Base-by-base conservation (phyloP, 2,329 filamentous ascomycete genomes). In the Aspergillus versicolor region DNA sequence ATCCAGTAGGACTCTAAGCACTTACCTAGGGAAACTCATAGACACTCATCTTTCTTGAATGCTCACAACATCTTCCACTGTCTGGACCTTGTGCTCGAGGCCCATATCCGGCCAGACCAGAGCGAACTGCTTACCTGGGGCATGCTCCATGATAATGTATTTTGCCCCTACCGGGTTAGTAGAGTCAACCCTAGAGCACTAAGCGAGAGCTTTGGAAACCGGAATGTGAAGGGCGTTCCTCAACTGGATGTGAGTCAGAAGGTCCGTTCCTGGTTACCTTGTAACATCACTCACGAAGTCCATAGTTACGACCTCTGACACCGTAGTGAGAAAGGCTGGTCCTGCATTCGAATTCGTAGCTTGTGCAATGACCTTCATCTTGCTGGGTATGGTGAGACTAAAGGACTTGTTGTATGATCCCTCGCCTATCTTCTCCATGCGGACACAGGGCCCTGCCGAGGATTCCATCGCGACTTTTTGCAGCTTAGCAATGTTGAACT, bases 31-130 rank as follows among this genome's bases (percentile, higher is more conserved):
- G 51, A 76, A 75, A 21, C 65, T 70, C 17, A 74, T 38, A 5
- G 69, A 72, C n/a, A 73, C 60, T 43, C 77, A 60, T 56, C 75
- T 76, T 59, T 65, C 64, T 63, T 77, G 68, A 9, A 77, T 67
- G 2, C 50, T 46, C 13, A 76, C 66, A 21, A 78, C 37, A 37
- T 73, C 69, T 44, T 71, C 57, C 57, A 67, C 64, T 40, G 61
- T 61, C 22, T 49, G 22, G 7, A 63, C 37, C 41, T 61, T 63
- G 5, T 50, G 12, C 5, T 63, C 51, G 2, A 61, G 55, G 51
- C 67, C 64, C 38, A 73, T 56, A 13, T 69, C 60, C 57, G 60
- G 40, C 70, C 66, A 73, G 38, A 68, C 46, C 12, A 52, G 61
- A 21, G 59, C 59, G 45, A 73, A 63, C 48, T 65, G 62, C 52